Base-by-base conservation (phyloP, 805 yeast species). In the Metschnikowia chrysomelidarum region DNA sequence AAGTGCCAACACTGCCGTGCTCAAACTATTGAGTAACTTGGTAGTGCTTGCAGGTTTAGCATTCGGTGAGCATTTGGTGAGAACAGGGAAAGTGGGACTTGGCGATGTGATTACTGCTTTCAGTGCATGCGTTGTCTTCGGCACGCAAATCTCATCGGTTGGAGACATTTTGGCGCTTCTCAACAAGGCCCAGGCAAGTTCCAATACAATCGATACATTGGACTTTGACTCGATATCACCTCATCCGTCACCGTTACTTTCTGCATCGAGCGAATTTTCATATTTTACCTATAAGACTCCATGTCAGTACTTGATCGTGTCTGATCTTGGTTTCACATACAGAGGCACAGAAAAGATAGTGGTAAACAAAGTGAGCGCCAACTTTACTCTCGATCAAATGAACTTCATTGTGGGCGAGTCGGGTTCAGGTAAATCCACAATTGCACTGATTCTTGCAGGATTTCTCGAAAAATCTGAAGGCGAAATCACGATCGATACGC, bases 31-130 rank as follows among this genome's bases (percentile, higher is more conserved):
- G 4, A 71, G 82, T 0, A 63, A 87, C 24, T 54, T 79, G 53
- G 80, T 88, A 79, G 88, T 91, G 64, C 84, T 89, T 3, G 96
- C 87, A 58, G 94, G 91, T 0, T 85, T 93, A 50, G 88, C 95
- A 87, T 91, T 82, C 61, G 99, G 98, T 1, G 74, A 82, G 19
- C 69, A 68, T 28, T 71, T 85, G 66, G 80, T 87, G 3, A 57
- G 60, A 22, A 57, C 60, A 4, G 76, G 77, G 0, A 66, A 71
- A 7, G 53, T 80, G 10, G 48, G 64, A 1, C 62, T 87, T 2
- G 82, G 85, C 9, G 71, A 78, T 24, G 86, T 91, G 0, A 63
- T 93, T 32, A 82, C 96, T 0, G 83, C 95, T 24, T 87, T 93
- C 49, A 78, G 87, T 46, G 74, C 95, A 8, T 87, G 96, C 49